Conservation (phyloP, 768 basidiomycete genomes). For the Austroboletus festivus region DNA sequence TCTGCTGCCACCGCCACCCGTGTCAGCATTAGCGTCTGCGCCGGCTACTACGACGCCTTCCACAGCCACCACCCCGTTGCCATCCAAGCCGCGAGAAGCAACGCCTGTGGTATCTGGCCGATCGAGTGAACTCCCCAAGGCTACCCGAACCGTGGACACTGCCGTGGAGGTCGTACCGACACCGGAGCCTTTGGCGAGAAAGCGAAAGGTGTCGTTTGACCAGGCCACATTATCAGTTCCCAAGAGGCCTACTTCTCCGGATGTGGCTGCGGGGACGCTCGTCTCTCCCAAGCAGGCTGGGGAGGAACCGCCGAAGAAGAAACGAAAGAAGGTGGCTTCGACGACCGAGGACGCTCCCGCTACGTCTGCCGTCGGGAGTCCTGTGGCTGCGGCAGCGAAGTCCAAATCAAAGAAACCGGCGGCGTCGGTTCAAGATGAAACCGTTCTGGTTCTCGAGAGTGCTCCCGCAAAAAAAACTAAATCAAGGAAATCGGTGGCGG, state of each 20-base stretch:
- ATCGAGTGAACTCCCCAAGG: not conserved
- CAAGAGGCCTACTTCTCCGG: slow-evolving; percentile 6
- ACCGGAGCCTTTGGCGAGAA: slow-evolving; percentile 17
- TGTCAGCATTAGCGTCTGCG: not conserved
- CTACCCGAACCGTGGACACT: not conserved
- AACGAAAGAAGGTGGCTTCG: slow-evolving; percentile 4
- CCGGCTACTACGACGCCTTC: not conserved
- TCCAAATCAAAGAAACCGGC: slow-evolving; percentile 5
- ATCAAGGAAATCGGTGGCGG: slow-evolving; percentile 3
- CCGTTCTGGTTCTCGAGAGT: not conserved
- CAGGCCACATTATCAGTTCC: not conserved
- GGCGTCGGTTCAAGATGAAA: too few relatives aligned
- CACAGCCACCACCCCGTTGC: not conserved
- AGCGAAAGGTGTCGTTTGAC: slow-evolving; percentile 24
- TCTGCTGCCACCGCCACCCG: not conserved
- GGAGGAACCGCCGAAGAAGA: slow-evolving; percentile 21
- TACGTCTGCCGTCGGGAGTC: not conserved
- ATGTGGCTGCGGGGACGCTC: not conserved
- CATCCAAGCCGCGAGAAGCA: not conserved
- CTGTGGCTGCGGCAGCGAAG: not conserved
- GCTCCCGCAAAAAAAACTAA: not conserved
- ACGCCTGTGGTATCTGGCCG: not conserved
- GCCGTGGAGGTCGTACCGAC: not conserved
- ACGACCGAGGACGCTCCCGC: slow-evolving; percentile 6
- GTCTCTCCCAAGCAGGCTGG: too few relatives aligned